Conservation (phyloP, 1,284 basidiomycete species). For the Boletellus deceptivus region DNA sequence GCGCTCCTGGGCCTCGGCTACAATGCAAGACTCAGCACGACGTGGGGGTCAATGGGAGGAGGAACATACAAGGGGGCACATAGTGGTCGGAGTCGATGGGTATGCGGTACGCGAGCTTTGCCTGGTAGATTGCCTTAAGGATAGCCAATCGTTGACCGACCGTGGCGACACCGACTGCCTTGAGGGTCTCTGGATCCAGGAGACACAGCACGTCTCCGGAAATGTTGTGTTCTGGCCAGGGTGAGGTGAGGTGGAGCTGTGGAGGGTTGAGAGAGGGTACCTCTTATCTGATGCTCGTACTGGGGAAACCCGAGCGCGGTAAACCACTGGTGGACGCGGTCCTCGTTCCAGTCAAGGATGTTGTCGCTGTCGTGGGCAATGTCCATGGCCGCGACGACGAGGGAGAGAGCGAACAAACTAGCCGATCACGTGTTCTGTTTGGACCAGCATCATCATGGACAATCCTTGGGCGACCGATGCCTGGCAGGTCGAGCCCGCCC, state of each 20-base stretch:
- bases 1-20: conserved; percentile 69
- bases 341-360: conserved; percentile 81
- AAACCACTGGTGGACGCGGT: conserved; percentile 76
- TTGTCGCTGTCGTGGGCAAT: conserved; percentile 38
- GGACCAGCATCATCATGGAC: conserved; percentile 44
- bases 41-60: not conserved
- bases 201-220: conserved; percentile 84
- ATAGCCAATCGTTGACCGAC: conserved; percentile 88
- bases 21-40: conserved; percentile 9
- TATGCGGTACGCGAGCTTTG: conserved; percentile 81
- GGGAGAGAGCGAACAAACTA: conserved; percentile 8
- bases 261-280: conserved; percentile 32
- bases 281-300: conserved; percentile 73
- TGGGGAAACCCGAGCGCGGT: conserved; percentile 73
- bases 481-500: not conserved
- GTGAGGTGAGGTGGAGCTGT: conserved; percentile 6
- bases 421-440: conserved; percentile 18
- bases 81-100: conserved; percentile 86
- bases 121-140: conserved; percentile 84
- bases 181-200: conserved; percentile 79
- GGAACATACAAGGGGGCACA: conserved; percentile 78
- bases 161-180: conserved; percentile 79
- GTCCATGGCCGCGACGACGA: conserved; percentile 34
- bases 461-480: conserved; percentile 61
- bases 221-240: conserved; percentile 76